A percentile compares a stretch with the other conserved stretches of the same genome.
Evolutionary conservation across 2,329 filamentous ascomycete genomes (phyloP).

Genomic region (Rhynchosporium agropyri): DNA sequence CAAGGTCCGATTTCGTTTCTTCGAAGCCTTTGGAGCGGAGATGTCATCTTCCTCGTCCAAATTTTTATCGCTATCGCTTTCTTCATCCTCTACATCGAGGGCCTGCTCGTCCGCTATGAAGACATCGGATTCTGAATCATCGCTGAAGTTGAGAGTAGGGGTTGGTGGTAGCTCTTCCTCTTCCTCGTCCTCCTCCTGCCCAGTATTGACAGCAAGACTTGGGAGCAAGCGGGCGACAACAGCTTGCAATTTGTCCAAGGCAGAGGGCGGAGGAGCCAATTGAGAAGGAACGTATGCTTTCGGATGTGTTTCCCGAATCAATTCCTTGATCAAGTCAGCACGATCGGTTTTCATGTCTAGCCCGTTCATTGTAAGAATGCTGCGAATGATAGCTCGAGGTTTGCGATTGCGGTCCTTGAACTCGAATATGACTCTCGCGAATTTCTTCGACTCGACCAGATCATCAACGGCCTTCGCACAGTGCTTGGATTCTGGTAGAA

Average conservation of each 20-base stretch:
- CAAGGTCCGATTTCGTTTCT: background rate
- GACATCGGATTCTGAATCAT: slow-evolving; percentile 11
- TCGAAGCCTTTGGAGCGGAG: background rate
- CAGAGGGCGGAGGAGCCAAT: slow-evolving; percentile 32
- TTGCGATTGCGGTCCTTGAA: slow-evolving; percentile 25
- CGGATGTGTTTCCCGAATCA: slow-evolving; percentile 33
- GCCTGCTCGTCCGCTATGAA: slow-evolving; percentile 1
- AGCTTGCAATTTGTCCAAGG: slow-evolving; percentile 31
- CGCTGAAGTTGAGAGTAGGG: background rate
- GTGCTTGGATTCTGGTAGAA: slow-evolving; percentile 36
- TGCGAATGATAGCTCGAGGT: slow-evolving; percentile 22
- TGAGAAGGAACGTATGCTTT: slow-evolving; percentile 36
- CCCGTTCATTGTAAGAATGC: slow-evolving; percentile 29
- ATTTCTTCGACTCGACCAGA: slow-evolving; percentile 30
- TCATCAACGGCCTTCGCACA: slow-evolving; percentile 34
- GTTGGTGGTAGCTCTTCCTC: background rate
- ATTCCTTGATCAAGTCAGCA: slow-evolving; percentile 30
- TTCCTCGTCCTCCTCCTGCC: slow-evolving; percentile 4
- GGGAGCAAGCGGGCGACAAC: slow-evolving; percentile 16
- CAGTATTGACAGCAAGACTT: background rate
- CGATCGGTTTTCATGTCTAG: slow-evolving; percentile 19
- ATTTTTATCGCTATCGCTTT: slow-evolving; percentile 11
- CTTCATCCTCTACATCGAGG: background rate
- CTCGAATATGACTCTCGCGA: slow-evolving; percentile 25
- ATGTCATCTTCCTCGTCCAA: slow-evolving; percentile 2